A percentile compares a stretch with the other conserved stretches of the same genome.
Conservation (phyloP, 176 grass and related monocot species). For the Ampelocalamus luodianensis region DNA sequence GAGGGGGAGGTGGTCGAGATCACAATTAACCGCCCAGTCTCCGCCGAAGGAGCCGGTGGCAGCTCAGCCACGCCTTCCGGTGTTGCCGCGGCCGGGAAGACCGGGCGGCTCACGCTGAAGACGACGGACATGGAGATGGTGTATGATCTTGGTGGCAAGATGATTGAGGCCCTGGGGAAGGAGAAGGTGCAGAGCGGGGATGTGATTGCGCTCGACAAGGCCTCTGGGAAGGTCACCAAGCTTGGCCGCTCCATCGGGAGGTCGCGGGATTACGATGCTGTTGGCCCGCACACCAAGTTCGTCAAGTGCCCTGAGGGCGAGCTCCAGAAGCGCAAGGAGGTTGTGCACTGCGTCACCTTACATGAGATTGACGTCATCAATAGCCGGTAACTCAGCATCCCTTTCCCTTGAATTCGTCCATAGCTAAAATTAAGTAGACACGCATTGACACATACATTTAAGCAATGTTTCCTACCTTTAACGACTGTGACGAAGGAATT, state of each 20-base stretch:
- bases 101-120: constrained; percentile 83
- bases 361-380: constrained; percentile 99
- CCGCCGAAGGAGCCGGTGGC: constrained; percentile 14
- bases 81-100: constrained; percentile 52
- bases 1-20: constrained; percentile 99
- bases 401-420: constrained; percentile 5
- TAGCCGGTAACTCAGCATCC: constrained; percentile 60
- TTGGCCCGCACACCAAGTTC: constrained; percentile 85
- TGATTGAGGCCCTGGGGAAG: constrained; percentile 93
- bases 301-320: constrained; percentile 93
- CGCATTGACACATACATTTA: background rate
- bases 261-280: constrained; percentile 84
- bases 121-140: constrained; percentile 96
- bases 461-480: background rate
- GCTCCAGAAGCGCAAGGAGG: constrained; percentile 96
- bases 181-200: constrained; percentile 99
- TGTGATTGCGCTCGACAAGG: constrained; percentile 84
- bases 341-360: constrained; percentile 91
- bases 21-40: constrained; percentile 74
- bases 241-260: constrained; percentile 86
- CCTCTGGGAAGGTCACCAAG: constrained; percentile 85
- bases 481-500: background rate
- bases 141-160: constrained; percentile 91
- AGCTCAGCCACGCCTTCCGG: constrained; percentile 46
- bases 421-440: background rate